These are phyloP conservation scores for Chiua virens DNA, from an alignment of 768 basidiomycete genomes.

Conservation along the genomic window DNA sequence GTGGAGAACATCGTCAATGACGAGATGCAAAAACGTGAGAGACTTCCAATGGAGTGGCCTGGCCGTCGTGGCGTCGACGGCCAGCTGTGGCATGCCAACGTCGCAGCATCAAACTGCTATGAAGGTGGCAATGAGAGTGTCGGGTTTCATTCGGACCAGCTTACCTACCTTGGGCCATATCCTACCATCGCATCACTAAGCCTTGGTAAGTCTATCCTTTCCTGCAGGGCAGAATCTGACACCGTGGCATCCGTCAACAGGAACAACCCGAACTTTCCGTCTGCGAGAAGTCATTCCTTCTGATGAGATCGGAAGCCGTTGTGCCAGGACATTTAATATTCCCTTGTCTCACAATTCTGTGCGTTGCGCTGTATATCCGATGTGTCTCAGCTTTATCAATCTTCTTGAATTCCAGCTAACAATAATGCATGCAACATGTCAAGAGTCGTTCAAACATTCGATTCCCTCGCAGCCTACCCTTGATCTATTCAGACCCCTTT, in stretches of 20 bases:
- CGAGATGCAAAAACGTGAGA: conserved; percentile 61
- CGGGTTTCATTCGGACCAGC: conserved; percentile 78
- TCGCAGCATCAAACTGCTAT: conserved; percentile 84
- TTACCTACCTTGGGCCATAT: conserved; percentile 81
- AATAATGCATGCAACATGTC: conserved; percentile 87
- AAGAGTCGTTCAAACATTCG: conserved; percentile 80
- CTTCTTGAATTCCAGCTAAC: conserved; percentile 46
- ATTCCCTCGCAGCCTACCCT: conserved; percentile 70
- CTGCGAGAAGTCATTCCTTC: conserved; percentile 75
- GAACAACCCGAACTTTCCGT: conserved; percentile 68
- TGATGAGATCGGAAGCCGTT: conserved; percentile 54
- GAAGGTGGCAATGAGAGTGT: conserved; percentile 80
- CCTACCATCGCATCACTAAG: conserved; percentile 85
- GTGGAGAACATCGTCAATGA: conserved; percentile 70
- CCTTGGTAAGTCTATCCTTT: conserved; percentile 49
- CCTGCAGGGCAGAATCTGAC: not conserved
- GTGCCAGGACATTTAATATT: conserved; percentile 73
- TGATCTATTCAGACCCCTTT: conserved; percentile 68
- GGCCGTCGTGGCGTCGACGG: conserved; percentile 26
- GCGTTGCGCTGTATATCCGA: conserved; percentile 21
- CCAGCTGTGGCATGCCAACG: conserved; percentile 72
- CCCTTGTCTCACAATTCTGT: conserved; percentile 81
- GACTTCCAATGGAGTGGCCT: conserved; percentile 69
- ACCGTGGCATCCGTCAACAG: conserved; percentile 34
- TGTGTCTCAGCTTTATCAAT: not conserved